Conservation (phyloP, 306 rosid species). For the Quercus bicolor region DNA sequence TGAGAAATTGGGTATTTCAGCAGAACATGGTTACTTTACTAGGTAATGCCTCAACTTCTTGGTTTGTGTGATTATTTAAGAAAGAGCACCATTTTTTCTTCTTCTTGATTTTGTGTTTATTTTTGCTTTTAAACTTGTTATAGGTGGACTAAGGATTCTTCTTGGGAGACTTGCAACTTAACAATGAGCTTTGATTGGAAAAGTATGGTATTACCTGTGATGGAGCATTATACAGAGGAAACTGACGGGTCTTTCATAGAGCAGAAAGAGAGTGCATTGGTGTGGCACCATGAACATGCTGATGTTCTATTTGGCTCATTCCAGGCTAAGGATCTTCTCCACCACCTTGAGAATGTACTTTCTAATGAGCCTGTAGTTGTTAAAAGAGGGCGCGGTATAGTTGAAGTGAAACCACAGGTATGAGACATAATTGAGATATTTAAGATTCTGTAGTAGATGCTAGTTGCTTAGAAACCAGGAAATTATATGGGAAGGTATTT, state of each 20-base stretch:
- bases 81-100: not conserved
- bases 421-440: not conserved
- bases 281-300: slow-evolving; percentile 71
- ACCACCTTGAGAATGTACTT: slow-evolving; percentile 69
- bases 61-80: not conserved
- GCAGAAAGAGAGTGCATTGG: slow-evolving; percentile 66
- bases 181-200: slow-evolving; percentile 56
- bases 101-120: not conserved
- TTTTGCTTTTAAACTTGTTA: not conserved
- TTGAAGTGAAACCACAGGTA: slow-evolving; percentile 85
- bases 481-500: not conserved
- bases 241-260: slow-evolving; percentile 82
- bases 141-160: slow-evolving; percentile 53
- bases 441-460: not conserved
- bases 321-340: slow-evolving; percentile 79
- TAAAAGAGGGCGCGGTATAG: slow-evolving; percentile 64
- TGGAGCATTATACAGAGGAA: slow-evolving; percentile 75
- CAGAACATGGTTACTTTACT: slow-evolving; percentile 76
- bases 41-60: slow-evolving; percentile 35
- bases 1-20: slow-evolving; percentile 61
- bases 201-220: slow-evolving; percentile 51
- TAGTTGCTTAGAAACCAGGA: not conserved
- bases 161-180: slow-evolving; percentile 53
- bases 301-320: slow-evolving; percentile 60
- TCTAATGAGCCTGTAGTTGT: slow-evolving; percentile 74